phyloP scores from a whole-genome alignment of 2,329 filamentous ascomycete genomes.

The Trichophyton benhamiae region DNA sequence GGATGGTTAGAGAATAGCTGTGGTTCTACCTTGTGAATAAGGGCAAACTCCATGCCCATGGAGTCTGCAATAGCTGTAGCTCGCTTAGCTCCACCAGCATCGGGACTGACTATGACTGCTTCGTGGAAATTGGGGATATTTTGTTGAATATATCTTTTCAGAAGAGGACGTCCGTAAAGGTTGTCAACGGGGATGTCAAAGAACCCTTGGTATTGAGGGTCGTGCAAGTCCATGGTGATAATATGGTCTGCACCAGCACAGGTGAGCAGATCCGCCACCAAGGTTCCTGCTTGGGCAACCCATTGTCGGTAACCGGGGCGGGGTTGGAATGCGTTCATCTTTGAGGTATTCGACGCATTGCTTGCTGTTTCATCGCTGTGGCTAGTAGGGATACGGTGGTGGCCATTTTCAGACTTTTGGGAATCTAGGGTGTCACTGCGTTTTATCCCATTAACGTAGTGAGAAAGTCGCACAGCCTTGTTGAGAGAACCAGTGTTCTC shows the following conservation, averaged over 20 bases:
- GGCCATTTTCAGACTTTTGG: constrained; percentile 22
- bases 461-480: constrained; percentile 27
- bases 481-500: constrained; percentile 22
- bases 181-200: constrained; percentile 99
- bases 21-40: constrained; percentile 81
- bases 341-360: constrained; percentile 38
- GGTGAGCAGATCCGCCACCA: constrained; percentile 86
- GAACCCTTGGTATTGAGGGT: constrained; percentile 95
- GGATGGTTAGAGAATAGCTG: constrained; percentile 5
- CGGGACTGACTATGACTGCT: constrained; percentile 86
- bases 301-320: constrained; percentile 96
- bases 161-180: constrained; percentile 55
- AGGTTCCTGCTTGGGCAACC: constrained; percentile 92
- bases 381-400: constrained; percentile 21
- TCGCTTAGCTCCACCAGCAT: constrained; percentile 91
- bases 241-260: constrained; percentile 93
- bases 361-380: constrained; percentile 51
- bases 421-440: constrained; percentile 30
- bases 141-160: constrained; percentile 59
- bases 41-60: constrained; percentile 84
- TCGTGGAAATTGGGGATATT: constrained; percentile 74
- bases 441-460: constrained; percentile 29
- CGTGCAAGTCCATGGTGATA: constrained; percentile 95
- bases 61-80: constrained; percentile 91
- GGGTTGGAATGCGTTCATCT: constrained; percentile 55